Percentiles rank a stretch among this genome's conserved stretches.
phyloP scores from a whole-genome alignment of 345 rosid species.

The Anacardium occidentale region DNA sequence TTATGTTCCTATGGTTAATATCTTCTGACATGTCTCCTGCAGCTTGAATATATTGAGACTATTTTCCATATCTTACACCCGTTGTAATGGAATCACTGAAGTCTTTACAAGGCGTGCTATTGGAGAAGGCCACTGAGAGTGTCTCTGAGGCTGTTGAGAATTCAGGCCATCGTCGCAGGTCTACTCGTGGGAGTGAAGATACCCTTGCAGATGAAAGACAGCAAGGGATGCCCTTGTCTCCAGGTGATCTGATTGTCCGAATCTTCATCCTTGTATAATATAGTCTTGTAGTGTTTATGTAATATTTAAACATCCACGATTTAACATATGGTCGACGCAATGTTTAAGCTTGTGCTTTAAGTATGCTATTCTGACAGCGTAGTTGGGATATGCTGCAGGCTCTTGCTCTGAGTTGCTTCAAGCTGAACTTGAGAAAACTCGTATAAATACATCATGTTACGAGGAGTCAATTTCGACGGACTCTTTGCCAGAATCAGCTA shows the following conservation, averaged over 20 bases:
- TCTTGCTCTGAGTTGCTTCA: slow-evolving; percentile 79
- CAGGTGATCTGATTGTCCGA: slow-evolving; percentile 91
- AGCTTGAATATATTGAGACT: slow-evolving; percentile 95
- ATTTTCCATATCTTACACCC: slow-evolving; percentile 74
- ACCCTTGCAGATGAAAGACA: slow-evolving; percentile 78
- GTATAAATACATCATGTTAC: slow-evolving; percentile 88
- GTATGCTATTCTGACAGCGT: neutral
- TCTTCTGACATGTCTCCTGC: slow-evolving; percentile 35
- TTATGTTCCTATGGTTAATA: neutral
- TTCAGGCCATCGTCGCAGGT: slow-evolving; percentile 68
- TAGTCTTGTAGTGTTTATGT: neutral
- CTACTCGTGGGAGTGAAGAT: slow-evolving; percentile 97
- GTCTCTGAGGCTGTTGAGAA: slow-evolving; percentile 59
- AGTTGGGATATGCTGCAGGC: slow-evolving; percentile 43
- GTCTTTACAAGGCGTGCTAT: slow-evolving; percentile 75
- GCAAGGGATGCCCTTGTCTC: slow-evolving; percentile 70
- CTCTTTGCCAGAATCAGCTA: slow-evolving; percentile 61
- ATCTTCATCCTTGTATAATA: neutral
- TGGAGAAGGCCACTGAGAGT: slow-evolving; percentile 88
- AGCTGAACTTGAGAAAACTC: slow-evolving; percentile 83
- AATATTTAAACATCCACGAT: too few relatives aligned
- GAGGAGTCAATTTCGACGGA: slow-evolving; percentile 66
- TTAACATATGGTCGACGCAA: neutral
- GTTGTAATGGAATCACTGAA: slow-evolving; percentile 80
- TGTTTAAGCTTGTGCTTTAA: neutral